Evolutionary conservation across 129 eudicot genomes (phyloP).

Genomic region (Chrysanthemum seticuspe): DNA sequence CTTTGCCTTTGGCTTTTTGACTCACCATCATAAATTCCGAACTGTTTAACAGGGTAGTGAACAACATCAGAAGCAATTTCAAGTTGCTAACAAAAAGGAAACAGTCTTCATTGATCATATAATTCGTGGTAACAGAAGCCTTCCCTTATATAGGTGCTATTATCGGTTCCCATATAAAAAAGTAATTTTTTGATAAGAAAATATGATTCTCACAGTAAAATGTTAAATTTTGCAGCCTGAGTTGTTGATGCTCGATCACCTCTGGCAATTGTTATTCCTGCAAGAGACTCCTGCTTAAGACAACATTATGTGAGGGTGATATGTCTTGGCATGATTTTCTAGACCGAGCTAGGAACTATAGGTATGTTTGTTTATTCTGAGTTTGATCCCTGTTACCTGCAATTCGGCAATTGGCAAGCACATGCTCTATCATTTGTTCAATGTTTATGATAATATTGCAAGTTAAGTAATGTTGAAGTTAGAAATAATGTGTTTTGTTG

Average conservation of each 20-base stretch:
- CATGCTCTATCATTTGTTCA: too few relatives aligned
- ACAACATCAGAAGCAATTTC: too few relatives aligned
- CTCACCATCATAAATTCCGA: too few relatives aligned
- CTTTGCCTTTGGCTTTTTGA: too few relatives aligned
- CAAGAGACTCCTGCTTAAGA: too few relatives aligned
- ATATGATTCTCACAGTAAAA: conserved; percentile 22
- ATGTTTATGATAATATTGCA: too few relatives aligned
- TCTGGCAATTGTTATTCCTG: too few relatives aligned
- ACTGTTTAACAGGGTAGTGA: too few relatives aligned
- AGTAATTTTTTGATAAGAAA: conserved; percentile 4
- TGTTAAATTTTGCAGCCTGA: conserved; percentile 42
- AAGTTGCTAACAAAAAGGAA: conserved; percentile 38
- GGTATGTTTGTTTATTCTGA: conserved; percentile 40
- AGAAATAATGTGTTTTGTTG: too few relatives aligned
- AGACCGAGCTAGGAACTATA: conserved; percentile 46
- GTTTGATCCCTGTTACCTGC: not conserved
- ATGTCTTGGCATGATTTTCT: conserved; percentile 85
- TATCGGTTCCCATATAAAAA: conserved; percentile 8
- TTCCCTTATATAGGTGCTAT: conserved; percentile 84
- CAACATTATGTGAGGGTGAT: conserved; percentile 40
- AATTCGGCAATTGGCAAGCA: too few relatives aligned
- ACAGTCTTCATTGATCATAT: conserved; percentile 49
- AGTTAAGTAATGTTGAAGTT: too few relatives aligned
- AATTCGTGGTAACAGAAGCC: conserved; percentile 65
- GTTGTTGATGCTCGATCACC: too few relatives aligned